Percentiles rank a stretch among this genome's conserved stretches.
These are phyloP conservation scores for Rhodotorula graminis DNA, from an alignment of 768 basidiomycete genomes.

Conservation along the genomic window DNA sequence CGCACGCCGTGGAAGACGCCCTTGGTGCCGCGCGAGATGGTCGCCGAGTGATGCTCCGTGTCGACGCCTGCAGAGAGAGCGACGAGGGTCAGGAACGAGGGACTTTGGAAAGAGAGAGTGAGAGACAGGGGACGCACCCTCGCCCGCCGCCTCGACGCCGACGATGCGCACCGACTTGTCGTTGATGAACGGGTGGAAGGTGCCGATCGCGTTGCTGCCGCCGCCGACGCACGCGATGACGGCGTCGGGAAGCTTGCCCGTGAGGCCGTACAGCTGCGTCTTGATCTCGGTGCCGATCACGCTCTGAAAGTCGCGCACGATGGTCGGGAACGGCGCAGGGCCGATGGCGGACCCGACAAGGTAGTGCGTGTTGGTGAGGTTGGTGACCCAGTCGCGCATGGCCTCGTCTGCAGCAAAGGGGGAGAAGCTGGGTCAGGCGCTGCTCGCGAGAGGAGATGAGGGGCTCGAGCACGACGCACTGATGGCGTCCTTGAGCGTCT, in stretches of 20 bases:
- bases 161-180: conserved; percentile 79
- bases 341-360: conserved; percentile 96
- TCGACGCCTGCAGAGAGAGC: conserved; percentile 58
- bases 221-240: conserved; percentile 97
- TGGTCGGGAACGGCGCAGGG: conserved; percentile 97
- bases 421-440: background rate
- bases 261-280: conserved; percentile 63
- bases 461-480: conserved; percentile 46
- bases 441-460: background rate
- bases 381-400: conserved; percentile 97
- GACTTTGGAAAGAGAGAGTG: background rate
- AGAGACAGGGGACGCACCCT: conserved; percentile 56
- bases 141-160: conserved; percentile 96
- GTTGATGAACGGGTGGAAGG: conserved; percentile 92
- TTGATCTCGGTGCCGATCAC: conserved; percentile 95
- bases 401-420: conserved; percentile 60
- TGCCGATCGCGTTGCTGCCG: conserved; percentile 94
- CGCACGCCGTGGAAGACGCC: conserved; percentile 94
- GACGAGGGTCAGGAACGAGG: background rate
- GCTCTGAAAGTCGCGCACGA: conserved; percentile 95
- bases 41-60: conserved; percentile 84
- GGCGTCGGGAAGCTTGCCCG: conserved; percentile 84
- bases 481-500: conserved; percentile 94
- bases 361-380: conserved; percentile 88
- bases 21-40: conserved; percentile 80